Conservation (phyloP, 2,329 filamentous ascomycete species). For the Cladophialophora bantiana region DNA sequence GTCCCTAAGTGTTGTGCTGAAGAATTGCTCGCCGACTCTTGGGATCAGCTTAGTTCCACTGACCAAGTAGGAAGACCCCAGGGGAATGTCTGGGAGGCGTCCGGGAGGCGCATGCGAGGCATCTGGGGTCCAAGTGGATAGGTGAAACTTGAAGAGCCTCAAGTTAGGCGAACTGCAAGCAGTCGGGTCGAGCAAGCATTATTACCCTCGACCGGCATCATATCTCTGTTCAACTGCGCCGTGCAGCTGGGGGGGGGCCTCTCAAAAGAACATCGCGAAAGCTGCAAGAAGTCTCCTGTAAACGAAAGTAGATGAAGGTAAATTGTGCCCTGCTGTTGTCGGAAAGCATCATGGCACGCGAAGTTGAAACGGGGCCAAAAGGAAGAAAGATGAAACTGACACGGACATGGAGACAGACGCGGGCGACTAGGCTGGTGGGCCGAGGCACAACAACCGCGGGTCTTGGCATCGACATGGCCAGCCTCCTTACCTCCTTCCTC, state of each 20-base stretch:
- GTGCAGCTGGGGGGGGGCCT: neutral
- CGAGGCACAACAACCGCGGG: neutral
- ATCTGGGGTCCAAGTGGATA: neutral
- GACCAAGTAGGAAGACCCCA: neutral
- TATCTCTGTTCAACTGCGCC: too few species aligned
- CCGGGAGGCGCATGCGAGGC: neutral
- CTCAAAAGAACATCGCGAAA: neutral
- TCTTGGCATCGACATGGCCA: neutral
- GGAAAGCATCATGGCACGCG: too few species aligned
- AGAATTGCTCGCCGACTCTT: neutral
- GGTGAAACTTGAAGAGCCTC: neutral
- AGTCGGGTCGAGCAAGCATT: neutral
- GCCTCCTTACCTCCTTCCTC: neutral
- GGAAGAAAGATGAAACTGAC: too few species aligned
- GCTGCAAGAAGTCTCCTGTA: neutral
- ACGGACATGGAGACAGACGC: too few species aligned
- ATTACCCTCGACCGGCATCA: neutral
- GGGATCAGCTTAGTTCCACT: neutral
- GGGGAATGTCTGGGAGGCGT: neutral
- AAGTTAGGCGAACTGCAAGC: neutral
- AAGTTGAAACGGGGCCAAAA: too few species aligned
- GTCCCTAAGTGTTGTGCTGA: neutral
- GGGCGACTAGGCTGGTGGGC: too few species aligned
- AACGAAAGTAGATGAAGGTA: neutral
- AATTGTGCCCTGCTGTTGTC: neutral